A percentile compares a stretch with the other conserved stretches of the same genome.
phyloP scores from a whole-genome alignment of 805 yeast species.

The Candida succiphila region DNA sequence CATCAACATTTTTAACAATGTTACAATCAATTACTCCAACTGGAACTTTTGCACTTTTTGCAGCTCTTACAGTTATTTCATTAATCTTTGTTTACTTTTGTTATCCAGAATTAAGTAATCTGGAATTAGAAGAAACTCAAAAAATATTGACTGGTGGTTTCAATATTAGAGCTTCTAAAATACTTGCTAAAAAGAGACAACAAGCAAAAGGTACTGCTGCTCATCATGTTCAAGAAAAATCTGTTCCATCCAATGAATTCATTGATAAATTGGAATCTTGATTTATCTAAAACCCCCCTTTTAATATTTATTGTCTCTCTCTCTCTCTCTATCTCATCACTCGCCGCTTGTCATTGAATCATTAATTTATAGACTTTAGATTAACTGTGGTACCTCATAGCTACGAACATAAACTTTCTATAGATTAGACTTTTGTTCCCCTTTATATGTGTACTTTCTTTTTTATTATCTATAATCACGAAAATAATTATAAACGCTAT shows the following conservation, averaged over 20 bases:
- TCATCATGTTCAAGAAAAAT: not conserved
- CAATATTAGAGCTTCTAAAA: constrained; percentile 59
- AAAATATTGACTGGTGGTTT: constrained; percentile 75
- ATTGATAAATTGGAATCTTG: constrained; percentile 1
- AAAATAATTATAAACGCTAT: too few relatives aligned
- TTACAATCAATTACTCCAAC: constrained; percentile 87
- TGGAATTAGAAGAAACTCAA: constrained; percentile 88
- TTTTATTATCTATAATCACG: too few relatives aligned
- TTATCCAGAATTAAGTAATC: constrained; percentile 86
- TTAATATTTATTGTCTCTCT: too few relatives aligned
- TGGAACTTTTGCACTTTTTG: constrained; percentile 89
- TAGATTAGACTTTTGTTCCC: too few relatives aligned
- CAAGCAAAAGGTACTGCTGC: too few relatives aligned
- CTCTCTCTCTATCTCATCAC: too few relatives aligned
- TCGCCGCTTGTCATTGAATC: too few relatives aligned
- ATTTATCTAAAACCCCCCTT: too few relatives aligned
- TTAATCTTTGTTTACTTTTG: constrained; percentile 69
- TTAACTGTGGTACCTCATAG: too few relatives aligned
- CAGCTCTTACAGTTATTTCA: constrained; percentile 67
- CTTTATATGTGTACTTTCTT: too few relatives aligned
- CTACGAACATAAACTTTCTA: too few relatives aligned
- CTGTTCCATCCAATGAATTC: not conserved
- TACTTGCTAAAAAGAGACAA: constrained; percentile 38
- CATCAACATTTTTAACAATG: constrained; percentile 92
- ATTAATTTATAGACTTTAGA: too few relatives aligned